Evolutionary conservation across 352 stramenopile species (phyloP).

Genomic region (Pythium insidiosum): DNA sequence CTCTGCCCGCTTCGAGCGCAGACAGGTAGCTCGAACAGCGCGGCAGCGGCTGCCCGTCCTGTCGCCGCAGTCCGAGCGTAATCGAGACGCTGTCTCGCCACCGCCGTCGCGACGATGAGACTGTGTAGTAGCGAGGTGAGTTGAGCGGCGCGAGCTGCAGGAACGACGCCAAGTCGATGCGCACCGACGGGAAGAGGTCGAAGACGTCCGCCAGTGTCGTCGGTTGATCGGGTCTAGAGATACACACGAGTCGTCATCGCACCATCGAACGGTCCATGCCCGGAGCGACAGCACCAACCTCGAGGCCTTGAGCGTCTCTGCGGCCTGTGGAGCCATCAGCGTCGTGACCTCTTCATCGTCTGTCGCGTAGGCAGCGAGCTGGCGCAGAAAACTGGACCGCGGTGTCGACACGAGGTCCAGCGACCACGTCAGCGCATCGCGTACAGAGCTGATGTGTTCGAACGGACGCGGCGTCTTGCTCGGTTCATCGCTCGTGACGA

Average conservation of each 20-base stretch:
- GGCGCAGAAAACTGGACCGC: conserved; percentile 45
- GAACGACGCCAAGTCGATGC: conserved; percentile 52
- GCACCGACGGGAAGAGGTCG: conserved; percentile 55
- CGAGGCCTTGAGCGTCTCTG: conserved; percentile 33
- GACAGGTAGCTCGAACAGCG: conserved; percentile 73
- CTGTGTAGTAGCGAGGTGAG: conserved; percentile 69
- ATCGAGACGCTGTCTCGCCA: conserved; percentile 51
- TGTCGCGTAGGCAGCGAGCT: conserved; percentile 48
- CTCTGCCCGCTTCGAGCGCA: conserved; percentile 24
- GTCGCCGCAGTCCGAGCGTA: conserved; percentile 58
- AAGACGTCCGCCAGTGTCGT: conserved; percentile 59
- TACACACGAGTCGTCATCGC: background rate
- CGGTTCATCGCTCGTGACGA: background rate
- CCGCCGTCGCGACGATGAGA: conserved; percentile 69
- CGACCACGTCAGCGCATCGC: conserved; percentile 69
- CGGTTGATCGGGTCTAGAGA: conserved; percentile 12
- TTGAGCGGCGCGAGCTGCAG: conserved; percentile 62
- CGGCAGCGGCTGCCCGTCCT: conserved; percentile 38
- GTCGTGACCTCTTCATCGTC: conserved; percentile 38
- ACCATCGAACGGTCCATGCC: too few species aligned
- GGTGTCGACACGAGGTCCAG: conserved; percentile 66
- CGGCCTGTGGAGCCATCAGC: conserved; percentile 32
- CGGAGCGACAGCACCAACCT: too few species aligned
- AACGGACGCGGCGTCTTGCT: conserved; percentile 28
- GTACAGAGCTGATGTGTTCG: conserved; percentile 39